These are phyloP conservation scores for Scenedesmus sp. DNA, from an alignment of 163 green algal species.

Conservation along the genomic window DNA sequence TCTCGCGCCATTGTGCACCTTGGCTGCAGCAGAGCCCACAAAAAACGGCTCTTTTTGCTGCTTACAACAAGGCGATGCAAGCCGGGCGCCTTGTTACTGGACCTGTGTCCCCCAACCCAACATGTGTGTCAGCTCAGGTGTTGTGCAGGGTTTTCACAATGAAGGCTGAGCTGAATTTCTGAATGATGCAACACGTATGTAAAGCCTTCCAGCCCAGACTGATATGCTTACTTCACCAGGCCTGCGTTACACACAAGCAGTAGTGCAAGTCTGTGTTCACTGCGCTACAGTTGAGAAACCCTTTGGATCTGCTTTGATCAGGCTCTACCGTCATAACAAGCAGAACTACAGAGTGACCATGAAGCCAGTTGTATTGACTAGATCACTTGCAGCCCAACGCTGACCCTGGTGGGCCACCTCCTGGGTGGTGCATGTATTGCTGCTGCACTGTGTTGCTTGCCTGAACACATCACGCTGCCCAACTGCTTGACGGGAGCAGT, in stretches of 20 bases:
- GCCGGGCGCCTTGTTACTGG: neutral
- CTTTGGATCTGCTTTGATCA: neutral
- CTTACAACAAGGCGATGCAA: neutral
- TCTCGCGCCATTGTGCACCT: slow-evolving; percentile 13
- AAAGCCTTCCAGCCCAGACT: neutral
- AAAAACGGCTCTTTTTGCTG: neutral
- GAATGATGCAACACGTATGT: neutral
- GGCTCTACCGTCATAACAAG: neutral
- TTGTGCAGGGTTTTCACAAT: neutral
- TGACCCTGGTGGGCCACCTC: neutral
- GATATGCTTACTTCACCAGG: neutral
- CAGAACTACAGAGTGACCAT: neutral
- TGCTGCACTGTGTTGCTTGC: neutral
- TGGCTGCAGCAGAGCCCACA: neutral
- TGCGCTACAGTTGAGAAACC: neutral
- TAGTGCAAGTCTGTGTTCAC: neutral
- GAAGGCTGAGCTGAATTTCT: neutral
- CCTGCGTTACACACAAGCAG: neutral
- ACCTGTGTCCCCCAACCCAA: neutral
- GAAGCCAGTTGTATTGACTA: neutral
- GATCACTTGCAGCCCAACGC: neutral
- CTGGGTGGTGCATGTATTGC: neutral
- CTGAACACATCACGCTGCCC: neutral
- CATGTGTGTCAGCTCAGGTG: neutral
- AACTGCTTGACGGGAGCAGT: neutral